Evolutionary conservation across 768 basidiomycete species (phyloP).

Genomic region (Leccinellum rugosiceps): DNA sequence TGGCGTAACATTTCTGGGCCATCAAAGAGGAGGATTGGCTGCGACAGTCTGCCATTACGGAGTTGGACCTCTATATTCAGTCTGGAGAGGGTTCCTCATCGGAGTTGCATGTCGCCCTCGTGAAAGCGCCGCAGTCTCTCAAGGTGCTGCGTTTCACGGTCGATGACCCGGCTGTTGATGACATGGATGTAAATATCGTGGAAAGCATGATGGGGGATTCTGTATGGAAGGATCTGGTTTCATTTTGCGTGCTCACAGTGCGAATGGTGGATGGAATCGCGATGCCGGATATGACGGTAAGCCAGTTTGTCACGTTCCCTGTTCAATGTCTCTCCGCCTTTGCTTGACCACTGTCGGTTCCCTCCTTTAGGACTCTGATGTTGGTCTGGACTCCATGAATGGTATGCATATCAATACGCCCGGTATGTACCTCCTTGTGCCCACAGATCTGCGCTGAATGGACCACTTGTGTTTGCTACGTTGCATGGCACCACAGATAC

Average conservation of each 20-base stretch:
- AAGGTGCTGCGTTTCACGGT: background rate
- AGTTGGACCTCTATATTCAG: background rate
- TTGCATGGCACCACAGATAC: background rate
- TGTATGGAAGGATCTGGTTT: background rate
- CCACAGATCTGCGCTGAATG: background rate
- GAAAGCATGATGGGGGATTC: background rate
- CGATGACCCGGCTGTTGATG: background rate
- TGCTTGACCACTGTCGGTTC: background rate
- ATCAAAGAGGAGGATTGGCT: background rate
- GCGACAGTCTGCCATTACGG: background rate
- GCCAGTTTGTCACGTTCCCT: background rate
- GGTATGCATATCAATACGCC: background rate
- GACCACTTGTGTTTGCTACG: background rate
- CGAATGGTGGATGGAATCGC: background rate
- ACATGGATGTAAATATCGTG: background rate
- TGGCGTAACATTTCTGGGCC: background rate
- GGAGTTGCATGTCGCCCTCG: background rate
- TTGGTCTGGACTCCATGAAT: background rate
- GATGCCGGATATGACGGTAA: background rate
- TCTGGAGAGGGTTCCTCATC: background rate
- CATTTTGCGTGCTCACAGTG: background rate
- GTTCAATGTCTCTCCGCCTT: background rate
- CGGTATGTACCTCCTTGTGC: background rate
- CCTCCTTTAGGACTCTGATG: background rate
- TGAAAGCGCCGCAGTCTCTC: background rate